Conservation (phyloP, 169 alveolate species). For the Plasmodium fragile region DNA sequence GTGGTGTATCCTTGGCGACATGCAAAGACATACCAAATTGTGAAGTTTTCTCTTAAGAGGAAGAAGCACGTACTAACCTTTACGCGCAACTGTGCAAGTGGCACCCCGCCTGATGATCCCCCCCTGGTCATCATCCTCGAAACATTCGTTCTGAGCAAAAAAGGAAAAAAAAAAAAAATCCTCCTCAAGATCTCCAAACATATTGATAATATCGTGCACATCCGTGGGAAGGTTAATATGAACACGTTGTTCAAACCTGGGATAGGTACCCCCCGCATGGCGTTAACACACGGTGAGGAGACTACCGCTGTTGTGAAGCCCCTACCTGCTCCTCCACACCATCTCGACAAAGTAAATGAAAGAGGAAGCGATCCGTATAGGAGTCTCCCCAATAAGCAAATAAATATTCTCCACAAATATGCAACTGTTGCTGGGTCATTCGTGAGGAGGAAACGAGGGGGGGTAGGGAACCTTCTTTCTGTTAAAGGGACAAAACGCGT, state of each 20-base stretch:
- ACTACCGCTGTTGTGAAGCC: background rate
- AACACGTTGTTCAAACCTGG: background rate
- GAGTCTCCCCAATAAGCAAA: background rate
- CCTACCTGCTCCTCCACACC: background rate
- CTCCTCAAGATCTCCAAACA: slow-evolving; percentile 21
- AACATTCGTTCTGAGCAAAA: slow-evolving; percentile 5
- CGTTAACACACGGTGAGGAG: background rate
- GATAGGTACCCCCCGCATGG: background rate
- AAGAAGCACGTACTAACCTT: slow-evolving; percentile 33
- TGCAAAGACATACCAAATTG: background rate
- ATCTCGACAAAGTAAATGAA: background rate
- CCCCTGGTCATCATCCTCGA: background rate
- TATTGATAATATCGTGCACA: slow-evolving; percentile 26
- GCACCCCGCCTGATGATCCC: background rate
- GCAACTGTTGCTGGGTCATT: background rate
- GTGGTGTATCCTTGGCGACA: slow-evolving; percentile 12
- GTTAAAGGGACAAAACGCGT: background rate
- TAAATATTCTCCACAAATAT: background rate
- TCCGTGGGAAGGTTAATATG: slow-evolving; percentile 39
- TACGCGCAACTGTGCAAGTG: background rate
- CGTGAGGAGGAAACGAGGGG: background rate
- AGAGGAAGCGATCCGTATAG: background rate
- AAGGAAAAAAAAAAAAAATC: slow-evolving; percentile 15
- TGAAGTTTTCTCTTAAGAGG: slow-evolving; percentile 14
- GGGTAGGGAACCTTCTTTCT: background rate